Conservation (phyloP, 441 rosid species). For the Populus hybrid region DNA sequence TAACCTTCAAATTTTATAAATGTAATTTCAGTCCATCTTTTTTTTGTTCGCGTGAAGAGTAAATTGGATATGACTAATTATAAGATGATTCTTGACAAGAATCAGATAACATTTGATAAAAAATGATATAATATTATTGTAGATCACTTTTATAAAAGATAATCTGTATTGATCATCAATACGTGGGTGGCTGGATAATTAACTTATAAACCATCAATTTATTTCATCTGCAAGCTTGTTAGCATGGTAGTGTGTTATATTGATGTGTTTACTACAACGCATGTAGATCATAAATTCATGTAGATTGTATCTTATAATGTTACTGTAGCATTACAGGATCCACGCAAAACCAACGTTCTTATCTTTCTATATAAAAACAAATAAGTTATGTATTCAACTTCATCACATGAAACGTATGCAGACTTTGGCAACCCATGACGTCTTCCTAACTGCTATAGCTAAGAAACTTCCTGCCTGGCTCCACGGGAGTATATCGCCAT, state of each 20-base stretch:
- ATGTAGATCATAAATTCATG: too few species aligned
- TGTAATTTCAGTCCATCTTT: background rate
- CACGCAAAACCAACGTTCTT: background rate
- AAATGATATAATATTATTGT: background rate
- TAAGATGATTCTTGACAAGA: background rate
- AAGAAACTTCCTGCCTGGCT: background rate
- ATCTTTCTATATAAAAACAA: too few species aligned
- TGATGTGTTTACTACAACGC: background rate
- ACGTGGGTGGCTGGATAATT: background rate
- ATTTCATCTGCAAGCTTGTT: too few species aligned
- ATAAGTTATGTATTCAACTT: background rate
- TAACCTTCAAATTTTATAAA: background rate
- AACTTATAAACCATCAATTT: too few species aligned
- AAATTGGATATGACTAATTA: background rate
- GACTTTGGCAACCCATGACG: background rate
- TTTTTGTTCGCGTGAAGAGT: background rate
- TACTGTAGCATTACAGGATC: background rate
- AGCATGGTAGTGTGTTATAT: too few species aligned
- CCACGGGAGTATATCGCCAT: background rate
- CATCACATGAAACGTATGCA: background rate
- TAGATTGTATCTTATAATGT: background rate
- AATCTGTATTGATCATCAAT: too few species aligned
- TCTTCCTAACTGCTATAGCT: background rate
- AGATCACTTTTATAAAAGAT: background rate
- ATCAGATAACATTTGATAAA: too few species aligned